Evolutionary conservation across 23 red algal genomes (phyloP), one percentile per base, ranked within the genome.

Genomic region (Gracilaria caudata): DNA sequence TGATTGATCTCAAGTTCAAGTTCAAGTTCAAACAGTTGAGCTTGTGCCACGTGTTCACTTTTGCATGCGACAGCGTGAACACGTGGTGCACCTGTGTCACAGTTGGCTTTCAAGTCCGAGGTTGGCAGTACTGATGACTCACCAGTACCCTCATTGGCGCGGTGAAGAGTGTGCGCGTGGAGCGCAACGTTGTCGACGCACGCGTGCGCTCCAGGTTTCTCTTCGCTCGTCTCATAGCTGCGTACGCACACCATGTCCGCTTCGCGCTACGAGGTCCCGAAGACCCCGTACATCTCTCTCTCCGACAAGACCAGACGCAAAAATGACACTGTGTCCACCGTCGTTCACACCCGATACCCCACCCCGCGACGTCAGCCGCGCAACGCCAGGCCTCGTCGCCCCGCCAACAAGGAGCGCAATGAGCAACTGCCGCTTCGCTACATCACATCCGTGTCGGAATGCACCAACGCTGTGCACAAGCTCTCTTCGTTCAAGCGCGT

Each of bases 401-500:
- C 64, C 29, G 16, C 29, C 26, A n/a, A 36, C 16, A 4, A n/a
- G 2, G 32, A 49, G 24, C 82, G 64, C 47, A 5, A 34, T 0
- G 17, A 73, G 0, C 65, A 13, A 0, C 61, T 19, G n/a, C 54
- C 71, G 51, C 71, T 73, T 1, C 32, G 16, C 35, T 65, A 82
- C 51, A 51, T 92, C 25, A 84, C 41, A 30, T 39, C 58, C 58
- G 78, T 82, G 20, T 58, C 59, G 16, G 88, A 66, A 7, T 77
- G 68, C 44, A 30, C 64, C 23, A 32, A n/a, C 30, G 92, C 84
- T 7, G 71, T 81, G 55, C 34, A 49, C 11, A 7, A 28, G 4
- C 92, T 94, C 23, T 77, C 79, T 1, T 56, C 56, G 17, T 75
- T 53, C 60, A 58, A 72, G 12, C 79, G 61, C 30, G 34, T 96